Percentiles rank a stretch among this genome's conserved stretches.
phyloP scores from a whole-genome alignment of 163 green algal genomes.

The Scenedesmus sp. region DNA sequence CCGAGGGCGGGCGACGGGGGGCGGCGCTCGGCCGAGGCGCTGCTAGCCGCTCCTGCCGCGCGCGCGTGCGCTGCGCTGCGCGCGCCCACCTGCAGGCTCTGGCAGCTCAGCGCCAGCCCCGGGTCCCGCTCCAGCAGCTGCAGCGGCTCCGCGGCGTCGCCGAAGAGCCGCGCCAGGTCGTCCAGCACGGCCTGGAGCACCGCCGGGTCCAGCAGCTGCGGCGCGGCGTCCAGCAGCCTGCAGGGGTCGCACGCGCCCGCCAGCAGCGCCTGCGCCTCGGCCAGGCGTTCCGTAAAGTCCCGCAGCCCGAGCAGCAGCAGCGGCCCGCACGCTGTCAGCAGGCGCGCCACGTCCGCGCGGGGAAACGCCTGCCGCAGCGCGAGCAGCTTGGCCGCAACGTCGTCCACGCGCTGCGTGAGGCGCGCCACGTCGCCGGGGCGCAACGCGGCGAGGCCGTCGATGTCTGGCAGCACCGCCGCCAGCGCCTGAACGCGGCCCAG shows the following conservation, averaged over 20 bases:
- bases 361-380: slow-evolving; percentile 27
- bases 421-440: background rate
- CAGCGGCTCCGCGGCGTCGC: background rate
- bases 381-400: slow-evolving; percentile 11
- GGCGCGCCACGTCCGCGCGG: background rate
- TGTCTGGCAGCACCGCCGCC: slow-evolving; percentile 16
- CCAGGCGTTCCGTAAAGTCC: background rate
- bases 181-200: background rate
- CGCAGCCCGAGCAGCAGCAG: slow-evolving; percentile 17
- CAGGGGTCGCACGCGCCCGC: background rate
- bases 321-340: background rate
- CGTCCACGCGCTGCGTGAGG: slow-evolving; percentile 1
- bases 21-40: too few species aligned
- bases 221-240: background rate
- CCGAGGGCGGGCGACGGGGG: too few species aligned
- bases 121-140: slow-evolving; percentile 6
- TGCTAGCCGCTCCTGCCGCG: too few species aligned
- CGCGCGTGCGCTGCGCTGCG: too few species aligned
- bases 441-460: too few species aligned
- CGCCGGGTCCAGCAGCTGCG: slow-evolving; percentile 13
- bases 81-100: background rate
- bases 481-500: slow-evolving; percentile 4
- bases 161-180: slow-evolving; percentile 11
- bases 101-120: background rate
- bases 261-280: background rate